Conservation (phyloP, 768 basidiomycete species). For the Hydnum rufescens region DNA sequence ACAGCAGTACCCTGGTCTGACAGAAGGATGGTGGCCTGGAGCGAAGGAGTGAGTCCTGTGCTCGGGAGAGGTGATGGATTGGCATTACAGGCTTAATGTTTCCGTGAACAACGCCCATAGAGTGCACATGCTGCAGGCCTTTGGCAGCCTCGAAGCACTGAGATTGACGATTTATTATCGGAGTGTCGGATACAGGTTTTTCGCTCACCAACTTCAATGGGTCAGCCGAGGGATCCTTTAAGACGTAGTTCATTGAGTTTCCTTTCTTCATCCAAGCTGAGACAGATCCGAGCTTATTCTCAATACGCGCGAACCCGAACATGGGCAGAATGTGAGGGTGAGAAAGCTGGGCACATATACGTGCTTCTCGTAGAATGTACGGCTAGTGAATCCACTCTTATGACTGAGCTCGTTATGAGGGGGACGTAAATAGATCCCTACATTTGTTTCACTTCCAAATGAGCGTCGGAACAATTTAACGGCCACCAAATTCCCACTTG, state of each 20-base stretch:
- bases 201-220: not conserved
- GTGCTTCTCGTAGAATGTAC: not conserved
- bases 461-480: not conserved
- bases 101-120: not conserved
- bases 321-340: not conserved
- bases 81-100: not conserved
- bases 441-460: not conserved
- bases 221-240: not conserved
- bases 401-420: not conserved
- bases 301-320: not conserved
- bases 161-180: not conserved
- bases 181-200: not conserved
- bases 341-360: not conserved
- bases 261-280: not conserved
- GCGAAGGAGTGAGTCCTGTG: not conserved
- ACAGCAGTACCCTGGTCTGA: not conserved
- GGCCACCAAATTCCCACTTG: not conserved
- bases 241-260: not conserved
- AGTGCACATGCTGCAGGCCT: slow-evolving; percentile 3
- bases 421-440: not conserved
- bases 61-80: not conserved
- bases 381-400: not conserved
- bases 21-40: not conserved
- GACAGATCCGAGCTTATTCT: not conserved
- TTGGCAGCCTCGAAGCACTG: not conserved